Conservation (phyloP, 1,139 yeast species). For the Kodamaea ohmeri region DNA sequence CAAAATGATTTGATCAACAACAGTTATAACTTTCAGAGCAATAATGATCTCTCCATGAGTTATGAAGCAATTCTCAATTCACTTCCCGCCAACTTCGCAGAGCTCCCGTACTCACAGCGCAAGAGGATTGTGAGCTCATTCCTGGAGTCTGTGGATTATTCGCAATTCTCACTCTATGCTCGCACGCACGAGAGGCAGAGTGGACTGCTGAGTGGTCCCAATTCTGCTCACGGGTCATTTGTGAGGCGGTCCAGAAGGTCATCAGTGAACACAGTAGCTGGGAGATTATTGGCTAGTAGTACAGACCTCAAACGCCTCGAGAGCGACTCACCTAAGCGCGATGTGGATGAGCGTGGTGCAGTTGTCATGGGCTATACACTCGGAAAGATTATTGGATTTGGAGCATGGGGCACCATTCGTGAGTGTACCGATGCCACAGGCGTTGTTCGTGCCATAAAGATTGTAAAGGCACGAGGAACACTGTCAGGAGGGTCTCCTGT, state of each 20-base stretch:
- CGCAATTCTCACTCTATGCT: slow-evolving; percentile 45
- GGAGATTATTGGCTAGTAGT: slow-evolving; percentile 34
- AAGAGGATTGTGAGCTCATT: slow-evolving; percentile 54
- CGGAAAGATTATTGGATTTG: slow-evolving; percentile 82
- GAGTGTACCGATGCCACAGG: slow-evolving; percentile 55
- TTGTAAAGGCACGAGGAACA: slow-evolving; percentile 56
- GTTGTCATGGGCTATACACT: slow-evolving; percentile 55
- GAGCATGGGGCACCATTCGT: slow-evolving; percentile 91
- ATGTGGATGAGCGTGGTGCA: slow-evolving; percentile 62
- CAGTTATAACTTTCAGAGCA: not conserved
- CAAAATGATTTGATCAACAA: not conserved
- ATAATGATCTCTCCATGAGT: slow-evolving; percentile 19
- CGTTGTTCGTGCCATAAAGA: slow-evolving; percentile 66
- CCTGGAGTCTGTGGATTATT: slow-evolving; percentile 54
- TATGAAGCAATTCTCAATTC: slow-evolving; percentile 40
- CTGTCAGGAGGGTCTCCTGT: slow-evolving; percentile 18
- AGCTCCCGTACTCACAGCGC: slow-evolving; percentile 68
- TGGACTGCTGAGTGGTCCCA: slow-evolving; percentile 20
- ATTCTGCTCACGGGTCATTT: slow-evolving; percentile 26
- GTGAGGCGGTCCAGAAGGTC: slow-evolving; percentile 30
- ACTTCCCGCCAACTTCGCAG: slow-evolving; percentile 60
- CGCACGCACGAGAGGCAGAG: slow-evolving; percentile 29
- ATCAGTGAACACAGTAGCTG: slow-evolving; percentile 43
- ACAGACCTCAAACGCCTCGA: slow-evolving; percentile 34
- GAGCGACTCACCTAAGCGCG: slow-evolving; percentile 27